A percentile compares a stretch with the other conserved stretches of the same genome.
These are phyloP conservation scores for Penicilliopsis zonata DNA, from an alignment of 495 filamentous ascomycete species.

Conservation along the genomic window DNA sequence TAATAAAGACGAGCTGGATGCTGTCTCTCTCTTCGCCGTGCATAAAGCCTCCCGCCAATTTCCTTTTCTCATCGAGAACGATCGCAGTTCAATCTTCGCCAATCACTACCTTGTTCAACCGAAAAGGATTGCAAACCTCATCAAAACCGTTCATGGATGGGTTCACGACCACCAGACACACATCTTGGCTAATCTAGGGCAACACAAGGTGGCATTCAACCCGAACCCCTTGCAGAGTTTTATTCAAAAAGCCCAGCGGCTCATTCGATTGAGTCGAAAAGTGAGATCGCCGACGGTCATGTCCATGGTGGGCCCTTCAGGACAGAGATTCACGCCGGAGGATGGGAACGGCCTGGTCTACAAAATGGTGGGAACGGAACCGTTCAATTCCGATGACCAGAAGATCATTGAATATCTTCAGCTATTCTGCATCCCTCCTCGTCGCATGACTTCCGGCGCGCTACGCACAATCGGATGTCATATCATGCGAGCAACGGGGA, in stretches of 20 bases:
- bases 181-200: conserved; percentile 14
- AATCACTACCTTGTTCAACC: conserved; percentile 36
- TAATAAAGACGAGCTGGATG: conserved; percentile 28
- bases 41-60: conserved; percentile 41
- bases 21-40: conserved; percentile 52
- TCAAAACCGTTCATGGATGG: conserved; percentile 41
- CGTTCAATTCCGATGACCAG: conserved; percentile 32
- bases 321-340: conserved; percentile 23
- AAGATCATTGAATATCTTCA: conserved; percentile 60
- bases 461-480: conserved; percentile 52
- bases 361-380: conserved; percentile 22
- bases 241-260: conserved; percentile 45
- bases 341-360: conserved; percentile 25
- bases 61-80: conserved; percentile 34
- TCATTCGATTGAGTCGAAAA: conserved; percentile 57
- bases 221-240: conserved; percentile 43
- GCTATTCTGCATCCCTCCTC: conserved; percentile 34
- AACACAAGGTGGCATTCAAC: conserved; percentile 7
- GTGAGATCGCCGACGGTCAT: conserved; percentile 45
- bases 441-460: conserved; percentile 39
- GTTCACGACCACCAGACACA: conserved; percentile 45
- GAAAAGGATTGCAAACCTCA: conserved; percentile 26
- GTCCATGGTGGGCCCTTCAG: conserved; percentile 40
- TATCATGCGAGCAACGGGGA: conserved; percentile 57
- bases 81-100: conserved; percentile 30